Conservation (phyloP, 2,329 filamentous ascomycete genomes). For the Phialocephala sp. region DNA sequence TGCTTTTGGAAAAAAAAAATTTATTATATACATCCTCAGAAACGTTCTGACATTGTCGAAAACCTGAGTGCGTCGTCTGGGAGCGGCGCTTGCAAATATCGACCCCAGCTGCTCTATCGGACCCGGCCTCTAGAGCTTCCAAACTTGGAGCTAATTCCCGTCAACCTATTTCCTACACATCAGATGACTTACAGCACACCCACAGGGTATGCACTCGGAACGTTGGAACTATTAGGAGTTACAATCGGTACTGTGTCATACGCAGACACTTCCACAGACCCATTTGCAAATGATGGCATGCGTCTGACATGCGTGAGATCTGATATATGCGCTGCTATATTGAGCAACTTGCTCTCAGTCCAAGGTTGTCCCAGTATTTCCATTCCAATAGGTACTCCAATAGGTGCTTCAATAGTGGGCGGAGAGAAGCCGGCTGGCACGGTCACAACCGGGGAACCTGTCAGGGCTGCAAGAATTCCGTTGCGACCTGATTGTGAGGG, state of each 20-base stretch:
- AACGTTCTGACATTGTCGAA: not conserved
- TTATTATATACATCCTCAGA: not conserved
- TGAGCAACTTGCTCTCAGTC: slow-evolving; percentile 58
- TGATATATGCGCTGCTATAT: slow-evolving; percentile 58
- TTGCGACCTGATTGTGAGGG: slow-evolving; percentile 63
- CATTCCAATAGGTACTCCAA: slow-evolving; percentile 68
- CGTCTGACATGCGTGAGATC: slow-evolving; percentile 51
- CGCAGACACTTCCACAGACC: slow-evolving; percentile 45
- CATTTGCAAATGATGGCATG: slow-evolving; percentile 52
- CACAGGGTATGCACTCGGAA: slow-evolving; percentile 54
- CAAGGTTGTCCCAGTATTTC: slow-evolving; percentile 65
- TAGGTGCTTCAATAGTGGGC: slow-evolving; percentile 53
- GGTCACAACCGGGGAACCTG: slow-evolving; percentile 50
- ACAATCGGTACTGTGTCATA: slow-evolving; percentile 53
- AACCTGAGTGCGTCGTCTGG: not conserved
- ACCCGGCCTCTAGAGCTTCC: slow-evolving; percentile 2
- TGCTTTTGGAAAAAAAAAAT: not conserved
- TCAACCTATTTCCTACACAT: not conserved
- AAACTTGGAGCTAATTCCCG: not conserved
- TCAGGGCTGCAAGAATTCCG: slow-evolving; percentile 49
- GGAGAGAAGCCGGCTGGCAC: slow-evolving; percentile 60
- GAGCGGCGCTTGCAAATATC: not conserved
- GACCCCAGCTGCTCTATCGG: slow-evolving; percentile 1
- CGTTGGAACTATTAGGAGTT: slow-evolving; percentile 48
- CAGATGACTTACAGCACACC: slow-evolving; percentile 39